phyloP scores from a whole-genome alignment of 2,329 filamentous ascomycete genomes.

The Penicillium sp. region DNA sequence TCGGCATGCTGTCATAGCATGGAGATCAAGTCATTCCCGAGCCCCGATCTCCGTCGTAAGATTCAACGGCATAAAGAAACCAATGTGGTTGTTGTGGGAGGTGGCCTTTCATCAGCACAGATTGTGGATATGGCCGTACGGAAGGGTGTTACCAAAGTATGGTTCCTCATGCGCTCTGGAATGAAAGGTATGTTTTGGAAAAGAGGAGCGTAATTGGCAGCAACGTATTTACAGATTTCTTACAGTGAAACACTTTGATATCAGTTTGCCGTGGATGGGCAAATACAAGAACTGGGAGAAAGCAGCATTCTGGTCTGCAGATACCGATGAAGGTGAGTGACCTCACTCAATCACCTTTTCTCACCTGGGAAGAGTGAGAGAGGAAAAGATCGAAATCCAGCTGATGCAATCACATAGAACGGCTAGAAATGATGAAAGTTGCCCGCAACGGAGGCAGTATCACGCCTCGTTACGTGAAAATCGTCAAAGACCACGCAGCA shows the following conservation, averaged over 20 bases:
- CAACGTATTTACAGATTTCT: conserved; percentile 5
- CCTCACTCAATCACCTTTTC: no score
- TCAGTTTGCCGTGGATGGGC: conserved; percentile 74
- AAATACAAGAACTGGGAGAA: conserved; percentile 79
- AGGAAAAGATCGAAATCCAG: not conserved
- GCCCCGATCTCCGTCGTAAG: conserved; percentile 51
- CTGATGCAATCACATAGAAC: conserved; percentile 44
- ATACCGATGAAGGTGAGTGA: conserved; percentile 58
- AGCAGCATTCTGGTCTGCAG: conserved; percentile 72
- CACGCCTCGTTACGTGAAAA: conserved; percentile 65
- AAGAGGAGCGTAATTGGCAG: not conserved
- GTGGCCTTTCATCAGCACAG: conserved; percentile 74
- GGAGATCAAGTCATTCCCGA: conserved; percentile 60
- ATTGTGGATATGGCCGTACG: conserved; percentile 65
- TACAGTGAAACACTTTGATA: conserved; percentile 71
- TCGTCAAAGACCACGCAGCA: conserved; percentile 60
- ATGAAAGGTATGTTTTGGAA: conserved; percentile 41
- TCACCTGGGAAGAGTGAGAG: no score
- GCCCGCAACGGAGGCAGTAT: conserved; percentile 76
- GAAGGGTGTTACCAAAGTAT: conserved; percentile 65
- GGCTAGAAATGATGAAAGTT: conserved; percentile 62
- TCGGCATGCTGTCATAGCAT: conserved; percentile 59
- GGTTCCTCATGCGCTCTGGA: conserved; percentile 64
- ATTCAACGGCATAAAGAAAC: conserved; percentile 54
- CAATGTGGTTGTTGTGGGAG: conserved; percentile 68